Evolutionary conservation across 768 basidiomycete genomes (phyloP).

Genomic region (Cyathus striatus): DNA sequence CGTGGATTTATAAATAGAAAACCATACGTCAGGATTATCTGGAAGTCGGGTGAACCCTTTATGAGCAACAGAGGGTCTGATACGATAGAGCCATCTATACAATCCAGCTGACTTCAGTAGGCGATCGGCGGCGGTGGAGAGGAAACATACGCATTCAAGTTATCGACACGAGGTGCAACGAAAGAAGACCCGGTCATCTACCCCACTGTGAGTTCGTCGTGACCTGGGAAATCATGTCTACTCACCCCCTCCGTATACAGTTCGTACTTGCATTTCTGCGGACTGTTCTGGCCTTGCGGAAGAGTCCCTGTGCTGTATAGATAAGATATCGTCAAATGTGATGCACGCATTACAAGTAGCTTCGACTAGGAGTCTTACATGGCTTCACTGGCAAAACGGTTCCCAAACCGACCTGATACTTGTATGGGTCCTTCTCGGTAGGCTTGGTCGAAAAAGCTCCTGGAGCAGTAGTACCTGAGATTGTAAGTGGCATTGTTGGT

Average conservation of each 20-base stretch:
- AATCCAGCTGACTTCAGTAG: neutral
- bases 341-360: no score
- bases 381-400: constrained; percentile 50
- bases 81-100: constrained; percentile 58
- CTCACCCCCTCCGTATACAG: constrained; percentile 56
- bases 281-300: constrained; percentile 54
- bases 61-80: constrained; percentile 65
- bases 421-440: constrained; percentile 44
- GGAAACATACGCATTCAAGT: constrained; percentile 40
- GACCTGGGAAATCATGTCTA: neutral
- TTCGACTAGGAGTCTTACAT: constrained; percentile 30
- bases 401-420: constrained; percentile 55
- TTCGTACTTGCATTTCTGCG: constrained; percentile 59
- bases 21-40: constrained; percentile 55
- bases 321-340: no score
- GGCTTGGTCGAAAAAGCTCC: constrained; percentile 29
- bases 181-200: constrained; percentile 61
- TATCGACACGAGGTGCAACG: constrained; percentile 51
- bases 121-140: neutral
- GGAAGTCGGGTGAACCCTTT: constrained; percentile 52
- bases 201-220: neutral
- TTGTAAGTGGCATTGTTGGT: constrained; percentile 22
- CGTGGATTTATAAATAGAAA: neutral
- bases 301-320: constrained; percentile 50
- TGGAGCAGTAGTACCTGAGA: constrained; percentile 34